phyloP scores from a whole-genome alignment of 768 basidiomycete genomes.

The Pleurotus djamor region DNA sequence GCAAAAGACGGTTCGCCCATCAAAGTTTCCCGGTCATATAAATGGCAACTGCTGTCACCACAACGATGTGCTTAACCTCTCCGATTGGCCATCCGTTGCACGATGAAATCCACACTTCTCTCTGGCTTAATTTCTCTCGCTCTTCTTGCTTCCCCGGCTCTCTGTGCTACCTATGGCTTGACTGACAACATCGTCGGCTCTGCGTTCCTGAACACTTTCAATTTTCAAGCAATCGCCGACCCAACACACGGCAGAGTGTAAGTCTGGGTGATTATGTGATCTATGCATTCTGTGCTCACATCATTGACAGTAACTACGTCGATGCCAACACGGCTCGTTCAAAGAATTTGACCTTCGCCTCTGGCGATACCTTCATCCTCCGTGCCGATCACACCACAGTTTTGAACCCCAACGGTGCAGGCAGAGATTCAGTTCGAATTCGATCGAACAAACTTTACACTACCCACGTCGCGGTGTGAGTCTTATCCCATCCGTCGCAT shows the following conservation, averaged over 20 bases:
- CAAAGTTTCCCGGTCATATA: background rate
- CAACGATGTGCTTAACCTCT: background rate
- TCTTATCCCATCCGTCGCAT: conserved; percentile 7
- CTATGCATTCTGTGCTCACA: background rate
- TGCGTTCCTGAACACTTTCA: conserved; percentile 49
- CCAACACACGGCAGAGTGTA: conserved; percentile 60
- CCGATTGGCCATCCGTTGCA: background rate
- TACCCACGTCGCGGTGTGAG: conserved; percentile 53
- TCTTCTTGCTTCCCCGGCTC: conserved; percentile 9
- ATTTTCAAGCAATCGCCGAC: conserved; percentile 46
- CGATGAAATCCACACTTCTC: background rate
- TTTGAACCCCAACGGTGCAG: conserved; percentile 45
- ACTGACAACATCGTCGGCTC: conserved; percentile 39
- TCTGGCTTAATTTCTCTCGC: background rate
- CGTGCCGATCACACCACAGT: conserved; percentile 51
- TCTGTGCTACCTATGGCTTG: conserved; percentile 39
- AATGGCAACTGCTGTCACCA: background rate
- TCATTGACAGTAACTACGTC: conserved; percentile 36
- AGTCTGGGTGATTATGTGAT: background rate
- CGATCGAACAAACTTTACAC: conserved; percentile 49
- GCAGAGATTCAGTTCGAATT: conserved; percentile 59
- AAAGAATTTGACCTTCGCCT: conserved; percentile 57
- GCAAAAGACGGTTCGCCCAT: background rate
- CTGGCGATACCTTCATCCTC: conserved; percentile 49
- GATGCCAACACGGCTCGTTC: conserved; percentile 44